A percentile compares a stretch with the other conserved stretches of the same genome.
phyloP scores from a whole-genome alignment of 495 filamentous ascomycete species.

The Pyrenula aspistea region DNA sequence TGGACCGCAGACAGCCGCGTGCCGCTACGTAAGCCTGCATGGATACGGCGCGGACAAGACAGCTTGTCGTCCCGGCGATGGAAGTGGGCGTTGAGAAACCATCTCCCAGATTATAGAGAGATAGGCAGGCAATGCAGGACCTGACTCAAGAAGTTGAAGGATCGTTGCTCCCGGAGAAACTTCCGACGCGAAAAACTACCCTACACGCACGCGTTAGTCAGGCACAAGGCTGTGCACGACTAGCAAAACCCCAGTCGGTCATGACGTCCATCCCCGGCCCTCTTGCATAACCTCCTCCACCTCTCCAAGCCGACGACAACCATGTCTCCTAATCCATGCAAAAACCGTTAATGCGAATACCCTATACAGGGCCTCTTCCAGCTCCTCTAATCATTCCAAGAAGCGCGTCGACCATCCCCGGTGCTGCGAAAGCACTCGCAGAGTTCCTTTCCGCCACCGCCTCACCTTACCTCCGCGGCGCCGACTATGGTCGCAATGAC shows the following conservation, averaged over 20 bases:
- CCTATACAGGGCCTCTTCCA: conserved; percentile 79
- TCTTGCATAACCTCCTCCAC: background rate
- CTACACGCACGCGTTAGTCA: too few species aligned
- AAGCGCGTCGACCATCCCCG: conserved; percentile 52
- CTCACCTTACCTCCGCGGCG: conserved; percentile 29
- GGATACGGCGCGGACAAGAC: background rate
- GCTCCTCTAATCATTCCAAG: conserved; percentile 61
- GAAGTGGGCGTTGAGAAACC: background rate
- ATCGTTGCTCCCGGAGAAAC: too few species aligned
- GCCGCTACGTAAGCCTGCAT: background rate
- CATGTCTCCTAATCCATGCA: conserved; percentile 32
- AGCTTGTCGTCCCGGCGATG: background rate
- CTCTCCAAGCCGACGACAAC: too few species aligned
- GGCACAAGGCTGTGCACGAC: too few species aligned
- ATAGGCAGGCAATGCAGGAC: too few species aligned
- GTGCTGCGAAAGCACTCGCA: conserved; percentile 64
- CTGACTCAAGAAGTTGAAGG: too few species aligned
- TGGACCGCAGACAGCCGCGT: background rate
- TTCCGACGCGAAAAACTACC: too few species aligned
- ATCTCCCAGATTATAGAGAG: background rate
- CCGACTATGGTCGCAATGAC: conserved; percentile 31
- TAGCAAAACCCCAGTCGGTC: background rate
- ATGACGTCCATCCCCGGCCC: background rate
- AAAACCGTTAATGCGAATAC: conserved; percentile 71
- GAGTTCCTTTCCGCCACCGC: conserved; percentile 56